Evolutionary conservation across 2,329 filamentous ascomycete species (phyloP).

Genomic region (Pezicula radicicola): DNA sequence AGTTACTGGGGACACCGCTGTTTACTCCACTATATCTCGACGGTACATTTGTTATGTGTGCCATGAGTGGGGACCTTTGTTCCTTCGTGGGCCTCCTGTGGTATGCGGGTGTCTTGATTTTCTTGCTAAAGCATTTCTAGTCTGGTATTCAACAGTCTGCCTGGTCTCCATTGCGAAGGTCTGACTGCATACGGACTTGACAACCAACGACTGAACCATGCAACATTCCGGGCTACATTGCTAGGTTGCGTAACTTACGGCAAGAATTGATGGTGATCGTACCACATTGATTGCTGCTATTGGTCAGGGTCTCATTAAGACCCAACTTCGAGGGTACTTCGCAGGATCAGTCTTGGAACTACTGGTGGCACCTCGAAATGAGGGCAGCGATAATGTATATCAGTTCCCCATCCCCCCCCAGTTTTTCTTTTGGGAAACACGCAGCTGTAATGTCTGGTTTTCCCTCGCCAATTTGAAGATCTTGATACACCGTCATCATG

Average conservation of each 20-base stretch:
- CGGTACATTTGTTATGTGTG: background rate
- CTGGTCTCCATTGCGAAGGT: background rate
- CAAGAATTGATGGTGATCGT: background rate
- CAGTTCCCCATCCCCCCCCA: background rate
- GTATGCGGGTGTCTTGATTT: background rate
- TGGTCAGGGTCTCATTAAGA: background rate
- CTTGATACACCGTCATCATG: background rate
- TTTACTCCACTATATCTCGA: background rate
- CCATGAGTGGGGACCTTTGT: background rate
- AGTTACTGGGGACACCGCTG: background rate
- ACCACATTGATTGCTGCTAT: background rate
- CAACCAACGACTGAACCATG: background rate
- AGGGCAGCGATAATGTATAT: background rate
- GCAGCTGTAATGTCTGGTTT: background rate
- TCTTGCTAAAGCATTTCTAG: background rate
- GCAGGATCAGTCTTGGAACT: background rate
- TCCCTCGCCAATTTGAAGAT: background rate
- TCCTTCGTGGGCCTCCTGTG: background rate
- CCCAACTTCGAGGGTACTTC: background rate
- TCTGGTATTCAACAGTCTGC: background rate
- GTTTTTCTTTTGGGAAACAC: background rate
- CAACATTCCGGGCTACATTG: background rate
- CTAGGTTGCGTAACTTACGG: background rate
- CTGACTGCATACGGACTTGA: background rate
- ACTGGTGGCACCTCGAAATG: background rate